Base-by-base conservation (phyloP, 108 stramenopile species). In the Phaeodactylum tricornutum region DNA sequence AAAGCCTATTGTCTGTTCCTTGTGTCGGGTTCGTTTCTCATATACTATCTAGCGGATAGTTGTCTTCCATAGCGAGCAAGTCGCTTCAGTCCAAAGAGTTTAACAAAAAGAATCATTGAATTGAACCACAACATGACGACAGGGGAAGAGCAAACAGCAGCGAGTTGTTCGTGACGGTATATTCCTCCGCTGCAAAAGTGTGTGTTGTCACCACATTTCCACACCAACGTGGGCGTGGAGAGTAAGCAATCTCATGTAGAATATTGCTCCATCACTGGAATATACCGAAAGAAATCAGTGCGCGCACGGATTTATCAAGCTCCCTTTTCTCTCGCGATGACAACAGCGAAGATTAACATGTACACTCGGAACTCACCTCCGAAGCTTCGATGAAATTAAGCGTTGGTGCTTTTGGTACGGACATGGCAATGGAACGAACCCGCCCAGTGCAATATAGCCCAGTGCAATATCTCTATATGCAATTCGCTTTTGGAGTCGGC, bases 21-120 rank as follows among this genome's bases (percentile, higher is more conserved):
- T 55, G 16, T 49, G 12, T 29, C 15, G 15, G 8, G 7, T 47
- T 29, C 5, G 54, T 22, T 55, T 72, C 73, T 74, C 73, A 32
- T 66, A 74, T 74, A 74, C 73, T 74, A 74, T 74, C 73, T 74
- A 74, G 72, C 72, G 38, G 12, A 52, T 23, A 61, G 43, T 20
- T 61, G 41, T 33, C 42, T 35, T 15, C 32, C 11, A 46, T 50
- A 51, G 30, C 57, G 43, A 50, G 17, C 4, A 29, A 30, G 30
- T 8, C 3, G 7, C 26, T 45, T 66, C 43, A 11, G 57, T 53
- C 46, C 68, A 69, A 69, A 50, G 69, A 64, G 69, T 71, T 54
- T 71, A 64, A 64, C 51, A 34, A 59, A 44, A 36, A 59, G 21
- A 43, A 26, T 47, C 46, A 47, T 47, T 26, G 46, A 47, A 47